phyloP scores from a whole-genome alignment of 2,329 filamentous ascomycete genomes.

The Diplodia corticola region DNA sequence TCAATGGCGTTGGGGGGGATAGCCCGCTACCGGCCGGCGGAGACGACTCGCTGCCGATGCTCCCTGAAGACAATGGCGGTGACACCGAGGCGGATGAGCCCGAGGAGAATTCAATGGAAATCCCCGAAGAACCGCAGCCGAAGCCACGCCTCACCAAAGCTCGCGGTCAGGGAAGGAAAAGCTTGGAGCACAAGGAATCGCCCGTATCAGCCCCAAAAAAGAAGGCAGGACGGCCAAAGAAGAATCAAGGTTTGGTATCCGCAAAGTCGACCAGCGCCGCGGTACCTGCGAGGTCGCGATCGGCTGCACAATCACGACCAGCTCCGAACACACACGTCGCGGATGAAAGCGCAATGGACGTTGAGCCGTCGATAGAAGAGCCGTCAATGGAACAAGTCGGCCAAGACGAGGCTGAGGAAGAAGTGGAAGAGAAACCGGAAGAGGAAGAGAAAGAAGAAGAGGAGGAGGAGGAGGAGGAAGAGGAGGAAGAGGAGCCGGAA shows the following conservation, averaged over 20 bases:
- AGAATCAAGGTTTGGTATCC: not conserved
- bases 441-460: constrained; percentile 2
- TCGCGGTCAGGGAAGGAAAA: constrained; percentile 27
- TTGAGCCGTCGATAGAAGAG: constrained; percentile 23
- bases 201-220: constrained; percentile 11
- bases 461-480: constrained; percentile 28
- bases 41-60: constrained; percentile 32
- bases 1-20: constrained; percentile 31
- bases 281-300: not conserved
- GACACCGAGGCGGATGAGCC: constrained; percentile 31
- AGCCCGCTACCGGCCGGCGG: constrained; percentile 34
- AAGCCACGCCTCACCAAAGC: constrained; percentile 24
- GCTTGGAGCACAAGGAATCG: constrained; percentile 32
- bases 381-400: not conserved
- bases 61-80: constrained; percentile 27
- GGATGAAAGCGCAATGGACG: not conserved
- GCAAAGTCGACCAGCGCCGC: constrained; percentile 3
- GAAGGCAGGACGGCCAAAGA: constrained; percentile 15
- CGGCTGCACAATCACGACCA: not conserved
- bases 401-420: constrained; percentile 29
- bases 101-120: constrained; percentile 26
- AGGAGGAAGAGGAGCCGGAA: constrained; percentile 34
- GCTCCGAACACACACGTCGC: not conserved
- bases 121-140: constrained; percentile 28
- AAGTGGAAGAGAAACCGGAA: constrained; percentile 24